Evolutionary conservation across 495 filamentous ascomycete genomes (phyloP), one percentile per base, ranked within the genome.

Genomic region (Aspergillus homomorphus): DNA sequence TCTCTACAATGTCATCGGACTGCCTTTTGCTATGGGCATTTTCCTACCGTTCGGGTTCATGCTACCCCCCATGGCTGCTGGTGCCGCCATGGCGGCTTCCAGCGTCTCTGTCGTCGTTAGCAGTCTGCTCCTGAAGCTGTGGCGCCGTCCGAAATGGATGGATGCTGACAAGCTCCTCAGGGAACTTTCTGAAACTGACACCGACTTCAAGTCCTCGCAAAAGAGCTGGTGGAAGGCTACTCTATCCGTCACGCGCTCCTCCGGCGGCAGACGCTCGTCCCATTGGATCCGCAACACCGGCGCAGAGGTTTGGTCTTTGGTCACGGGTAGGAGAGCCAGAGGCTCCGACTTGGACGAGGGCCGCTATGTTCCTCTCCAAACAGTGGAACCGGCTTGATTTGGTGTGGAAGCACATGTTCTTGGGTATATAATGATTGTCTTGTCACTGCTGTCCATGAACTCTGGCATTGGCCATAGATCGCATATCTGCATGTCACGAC

Each of bases 21-120:
- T 99, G 2, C 94, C 94, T 22, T 96, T 99, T 62, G 94, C 94
- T 10, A 98, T 98, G 94, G 94, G 94, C 4, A 56, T 83, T 9
- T 92, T 97, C 79, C 78, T 99, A 23, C 94, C 94, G 0, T 84
- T 94, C 53, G 94, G 93, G 4, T 83, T 85, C 62, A 88, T 89
- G 74, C 73, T 99, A 59, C 94, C 94, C 56, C 94, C 94, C 12
- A 92, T 97, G 89, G 91, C 90, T 28, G 95, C 94, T 8, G 93
- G 92, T 16, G 90, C 87, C 3, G 95, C 95, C 19, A 99, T 99
- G 94, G 95, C 93, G 5, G 82, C 80, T 43, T 92, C 88, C 42
- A 93, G 89, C 60, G 89, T 98, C 28, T 93, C 88, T 53, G 94
- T 99, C 8, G 93, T 98, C 0, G 79, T 84, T 8, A 93, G 89